These are phyloP conservation scores for Gamsiella multidivaricata DNA, from an alignment of 192 early-diverging fungal species.

Conservation along the genomic window DNA sequence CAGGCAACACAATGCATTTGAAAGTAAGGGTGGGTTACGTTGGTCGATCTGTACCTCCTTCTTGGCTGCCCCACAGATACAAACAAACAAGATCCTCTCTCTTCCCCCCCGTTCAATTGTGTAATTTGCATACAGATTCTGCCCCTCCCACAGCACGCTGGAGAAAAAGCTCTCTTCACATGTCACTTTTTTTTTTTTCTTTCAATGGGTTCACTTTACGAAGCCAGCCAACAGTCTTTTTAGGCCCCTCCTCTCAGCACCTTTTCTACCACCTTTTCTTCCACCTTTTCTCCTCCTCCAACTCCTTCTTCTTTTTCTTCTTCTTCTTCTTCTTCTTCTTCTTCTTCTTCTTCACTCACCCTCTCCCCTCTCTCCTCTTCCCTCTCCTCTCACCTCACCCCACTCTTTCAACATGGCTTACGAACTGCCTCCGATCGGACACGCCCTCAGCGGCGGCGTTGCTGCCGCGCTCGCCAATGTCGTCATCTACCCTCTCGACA, in stretches of 20 bases:
- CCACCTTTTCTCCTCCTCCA: conserved; percentile 12
- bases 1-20: too few species aligned
- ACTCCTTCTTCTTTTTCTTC: background rate
- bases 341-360: conserved; percentile 15
- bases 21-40: too few species aligned
- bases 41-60: too few species aligned
- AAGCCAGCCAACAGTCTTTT: too few species aligned
- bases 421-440: conserved; percentile 60
- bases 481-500: conserved; percentile 63
- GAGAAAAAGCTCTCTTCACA: too few species aligned
- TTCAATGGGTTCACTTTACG: too few species aligned
- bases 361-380: conserved; percentile 4
- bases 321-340: background rate
- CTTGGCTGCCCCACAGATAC: too few species aligned
- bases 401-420: conserved; percentile 34
- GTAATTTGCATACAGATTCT: too few species aligned
- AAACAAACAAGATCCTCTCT: too few species aligned
- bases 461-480: conserved; percentile 58
- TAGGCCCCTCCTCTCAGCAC: background rate
- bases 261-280: background rate
- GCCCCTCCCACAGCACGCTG: too few species aligned
- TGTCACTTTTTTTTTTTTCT: too few species aligned
- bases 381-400: background rate
- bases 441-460: conserved; percentile 62
- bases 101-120: too few species aligned